phyloP scores from a whole-genome alignment of 2,329 filamentous ascomycete species.

The Nothopassalora personata region DNA sequence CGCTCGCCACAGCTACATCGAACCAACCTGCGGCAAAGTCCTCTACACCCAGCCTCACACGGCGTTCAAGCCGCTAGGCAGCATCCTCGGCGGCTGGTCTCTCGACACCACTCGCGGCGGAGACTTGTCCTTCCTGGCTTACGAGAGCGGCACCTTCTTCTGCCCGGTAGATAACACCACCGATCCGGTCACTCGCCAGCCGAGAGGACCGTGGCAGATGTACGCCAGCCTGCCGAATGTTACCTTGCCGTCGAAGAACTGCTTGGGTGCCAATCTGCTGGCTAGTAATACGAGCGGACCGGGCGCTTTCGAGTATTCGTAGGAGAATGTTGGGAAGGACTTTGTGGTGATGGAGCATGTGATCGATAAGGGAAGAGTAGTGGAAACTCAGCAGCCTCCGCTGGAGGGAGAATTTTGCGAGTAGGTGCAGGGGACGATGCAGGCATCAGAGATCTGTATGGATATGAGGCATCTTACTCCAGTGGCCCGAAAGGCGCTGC shows the following conservation, averaged over 20 bases:
- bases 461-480: background rate
- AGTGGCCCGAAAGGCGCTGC: background rate
- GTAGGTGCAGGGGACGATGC: no score
- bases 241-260: background rate
- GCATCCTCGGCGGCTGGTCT: constrained; percentile 25
- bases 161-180: background rate
- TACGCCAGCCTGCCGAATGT: background rate
- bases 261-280: constrained; percentile 5
- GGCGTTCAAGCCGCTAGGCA: constrained; percentile 22
- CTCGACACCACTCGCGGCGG: constrained; percentile 4
- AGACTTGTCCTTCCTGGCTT: background rate
- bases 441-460: background rate
- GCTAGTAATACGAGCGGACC: constrained; percentile 5
- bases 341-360: background rate
- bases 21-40: constrained; percentile 25
- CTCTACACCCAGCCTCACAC: constrained; percentile 30
- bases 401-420: no score
- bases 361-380: background rate
- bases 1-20: constrained; percentile 24
- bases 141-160: constrained; percentile 4
- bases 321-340: background rate
- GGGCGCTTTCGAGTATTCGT: constrained; percentile 7
- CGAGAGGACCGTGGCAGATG: constrained; percentile 6
- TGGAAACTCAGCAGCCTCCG: background rate
- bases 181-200: background rate